A percentile compares a stretch with the other conserved stretches of the same genome.
These are phyloP conservation scores for Colletotrichum orchidophilum DNA, from an alignment of 2,329 filamentous ascomycete genomes.

Conservation along the genomic window DNA sequence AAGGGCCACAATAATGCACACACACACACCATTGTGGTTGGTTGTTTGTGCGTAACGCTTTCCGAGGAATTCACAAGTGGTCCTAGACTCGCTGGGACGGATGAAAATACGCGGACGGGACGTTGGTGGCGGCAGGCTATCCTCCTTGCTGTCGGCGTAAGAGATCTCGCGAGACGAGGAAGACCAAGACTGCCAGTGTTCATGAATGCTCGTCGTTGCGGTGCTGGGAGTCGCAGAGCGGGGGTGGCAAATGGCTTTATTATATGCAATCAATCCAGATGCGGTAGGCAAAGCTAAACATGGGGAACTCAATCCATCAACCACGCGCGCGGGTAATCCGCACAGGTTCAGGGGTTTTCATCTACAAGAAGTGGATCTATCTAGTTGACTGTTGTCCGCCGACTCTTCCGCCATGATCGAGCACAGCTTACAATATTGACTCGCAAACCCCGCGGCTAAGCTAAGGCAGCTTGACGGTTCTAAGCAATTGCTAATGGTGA, in stretches of 20 bases:
- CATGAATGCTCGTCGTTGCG: neutral
- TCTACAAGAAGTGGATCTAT: neutral
- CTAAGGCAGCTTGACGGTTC: neutral
- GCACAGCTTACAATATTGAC: neutral
- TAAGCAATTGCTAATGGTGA: conserved; percentile 45
- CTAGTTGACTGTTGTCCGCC: neutral
- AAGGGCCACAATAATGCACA: too few relatives aligned
- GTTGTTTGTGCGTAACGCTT: neutral
- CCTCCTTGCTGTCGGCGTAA: neutral
- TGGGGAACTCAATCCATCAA: neutral
- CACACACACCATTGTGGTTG: conserved; percentile 26
- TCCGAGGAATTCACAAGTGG: neutral
- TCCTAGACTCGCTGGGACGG: neutral
- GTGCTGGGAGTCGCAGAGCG: neutral
- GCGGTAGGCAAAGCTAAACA: neutral
- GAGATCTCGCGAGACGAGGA: conserved; percentile 1
- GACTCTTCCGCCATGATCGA: neutral
- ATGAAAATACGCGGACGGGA: neutral
- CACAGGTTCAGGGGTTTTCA: neutral
- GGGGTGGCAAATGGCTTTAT: conserved; percentile 2
- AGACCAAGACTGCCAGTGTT: neutral
- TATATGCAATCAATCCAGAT: neutral
- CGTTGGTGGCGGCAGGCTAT: neutral
- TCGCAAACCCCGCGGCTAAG: neutral
- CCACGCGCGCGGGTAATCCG: neutral